Percentiles rank a stretch among this genome's conserved stretches.
Conservation (phyloP, 2,329 filamentous ascomycete genomes). For the Monilinia polystroma region DNA sequence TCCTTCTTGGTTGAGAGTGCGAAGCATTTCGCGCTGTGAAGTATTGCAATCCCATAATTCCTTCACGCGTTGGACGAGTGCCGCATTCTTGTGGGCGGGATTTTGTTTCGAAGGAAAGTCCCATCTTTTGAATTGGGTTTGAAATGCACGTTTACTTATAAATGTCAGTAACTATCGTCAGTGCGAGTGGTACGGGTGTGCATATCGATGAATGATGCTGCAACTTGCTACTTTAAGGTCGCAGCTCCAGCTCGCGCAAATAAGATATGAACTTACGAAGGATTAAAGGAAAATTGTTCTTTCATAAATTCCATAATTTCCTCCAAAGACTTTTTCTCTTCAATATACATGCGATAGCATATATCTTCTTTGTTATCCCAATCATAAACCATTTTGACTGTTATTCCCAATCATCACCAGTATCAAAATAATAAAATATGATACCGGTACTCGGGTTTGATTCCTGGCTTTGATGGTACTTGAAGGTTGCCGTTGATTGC, state of each 20-base stretch:
- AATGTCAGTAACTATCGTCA: conserved; percentile 6
- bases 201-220: conserved; percentile 28
- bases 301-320: conserved; percentile 74
- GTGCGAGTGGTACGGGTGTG: conserved; percentile 30
- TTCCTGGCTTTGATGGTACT: conserved; percentile 19
- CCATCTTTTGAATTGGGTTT: conserved; percentile 76
- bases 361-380: conserved; percentile 66
- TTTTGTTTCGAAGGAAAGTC: conserved; percentile 74
- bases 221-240: conserved; percentile 25
- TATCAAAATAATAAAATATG: conserved; percentile 3
- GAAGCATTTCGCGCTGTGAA: conserved; percentile 71
- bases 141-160: conserved; percentile 69
- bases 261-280: conserved; percentile 21
- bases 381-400: conserved; percentile 51
- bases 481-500: conserved; percentile 22
- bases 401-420: background rate
- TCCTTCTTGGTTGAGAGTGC: conserved; percentile 67
- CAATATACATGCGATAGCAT: conserved; percentile 72
- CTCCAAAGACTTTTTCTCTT: conserved; percentile 69
- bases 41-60: conserved; percentile 77
- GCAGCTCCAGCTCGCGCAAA: background rate
- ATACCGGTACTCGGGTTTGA: conserved; percentile 11
- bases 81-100: conserved; percentile 66
- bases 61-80: conserved; percentile 66
- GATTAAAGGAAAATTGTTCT: conserved; percentile 57